Base-by-base conservation (phyloP, 2,329 filamentous ascomycete genomes). In the Hypoxylon sp. region DNA sequence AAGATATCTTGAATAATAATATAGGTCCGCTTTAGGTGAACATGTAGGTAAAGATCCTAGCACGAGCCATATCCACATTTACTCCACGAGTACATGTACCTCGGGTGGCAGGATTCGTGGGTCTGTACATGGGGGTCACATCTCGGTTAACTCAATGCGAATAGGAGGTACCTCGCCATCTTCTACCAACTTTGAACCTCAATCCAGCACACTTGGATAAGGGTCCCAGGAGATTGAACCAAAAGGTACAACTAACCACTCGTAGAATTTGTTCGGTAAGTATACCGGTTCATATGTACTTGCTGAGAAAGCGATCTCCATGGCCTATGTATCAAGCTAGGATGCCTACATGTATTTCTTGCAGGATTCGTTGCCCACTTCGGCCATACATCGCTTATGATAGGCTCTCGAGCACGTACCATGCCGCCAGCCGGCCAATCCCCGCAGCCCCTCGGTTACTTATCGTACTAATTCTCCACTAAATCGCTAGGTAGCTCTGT, bases 321-420 rank as follows among this genome's bases (percentile, higher is more conserved):
- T 55, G 57, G 43, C 29, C 51, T 58, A 25, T 30, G 39, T 63
- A 55, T 64, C 25, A 14, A 61, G 59, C 41, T 53, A 65, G 55
- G 43, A 52, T 60, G 27, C n/a, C n/a, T n/a, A n/a, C n/a, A n/a
- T n/a, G n/a, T n/a, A n/a, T 46, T 52, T 41, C 57, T 67, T 61
- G 55, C 43, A 65, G 66, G 51, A 63, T 41, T 58, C 25, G 27
- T 62, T 69, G 61, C 63, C 68, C 61, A 61, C 66, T 63, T 51
- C 61, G 63, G 55, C 52, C 14, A 57, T 60, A 27, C 56, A 54
- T 56, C 16, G 46, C 29, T 29, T 63, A n/a, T 70, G 65, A 70
- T 70, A 69, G 63, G 63, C 60, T 32, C 39, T 43, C 37, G 37
- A 12, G 43, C 5, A 39, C 37, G 29, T 52, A 39, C 50, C 23